These are phyloP conservation scores for Dactylorhiza incarnata DNA, from an alignment of 106 monocot species.

Conservation along the genomic window DNA sequence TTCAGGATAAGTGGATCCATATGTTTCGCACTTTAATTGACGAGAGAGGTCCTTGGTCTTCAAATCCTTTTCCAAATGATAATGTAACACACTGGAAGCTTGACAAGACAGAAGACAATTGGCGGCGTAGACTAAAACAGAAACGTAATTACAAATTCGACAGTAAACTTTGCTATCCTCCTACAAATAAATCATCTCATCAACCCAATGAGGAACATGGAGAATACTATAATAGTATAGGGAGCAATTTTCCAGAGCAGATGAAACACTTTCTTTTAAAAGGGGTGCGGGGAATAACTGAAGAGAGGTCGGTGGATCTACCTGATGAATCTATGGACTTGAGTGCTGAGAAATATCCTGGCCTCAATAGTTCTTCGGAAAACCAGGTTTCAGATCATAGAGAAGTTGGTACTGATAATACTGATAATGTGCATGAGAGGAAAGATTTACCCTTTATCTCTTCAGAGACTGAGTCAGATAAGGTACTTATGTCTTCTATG, in stretches of 20 bases:
- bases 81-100: constrained; percentile 76
- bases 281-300: constrained; percentile 65
- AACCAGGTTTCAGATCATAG: constrained; percentile 16
- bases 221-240: constrained; percentile 14
- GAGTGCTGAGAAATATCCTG: constrained; percentile 11
- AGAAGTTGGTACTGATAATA: constrained; percentile 23
- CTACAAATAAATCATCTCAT: constrained; percentile 31
- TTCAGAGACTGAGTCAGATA: constrained; percentile 45
- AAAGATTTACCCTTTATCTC: constrained; percentile 29
- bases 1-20: constrained; percentile 90
- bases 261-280: constrained; percentile 88
- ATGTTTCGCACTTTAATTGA: constrained; percentile 81
- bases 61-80: constrained; percentile 75
- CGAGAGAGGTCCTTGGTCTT: constrained; percentile 97
- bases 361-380: constrained; percentile 19
- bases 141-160: constrained; percentile 92
- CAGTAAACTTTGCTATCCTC: constrained; percentile 71
- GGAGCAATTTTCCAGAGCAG: constrained; percentile 49
- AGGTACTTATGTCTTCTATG: constrained; percentile 33
- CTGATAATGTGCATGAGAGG: constrained; percentile 29
- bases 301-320: constrained; percentile 38
- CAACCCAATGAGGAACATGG: constrained; percentile 15
- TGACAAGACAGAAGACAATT: constrained; percentile 89
- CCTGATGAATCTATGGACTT: constrained; percentile 33
- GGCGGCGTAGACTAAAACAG: constrained; percentile 76